phyloP scores from a whole-genome alignment of 2,329 filamentous ascomycete species.

The Colletotrichum nymphaeae region DNA sequence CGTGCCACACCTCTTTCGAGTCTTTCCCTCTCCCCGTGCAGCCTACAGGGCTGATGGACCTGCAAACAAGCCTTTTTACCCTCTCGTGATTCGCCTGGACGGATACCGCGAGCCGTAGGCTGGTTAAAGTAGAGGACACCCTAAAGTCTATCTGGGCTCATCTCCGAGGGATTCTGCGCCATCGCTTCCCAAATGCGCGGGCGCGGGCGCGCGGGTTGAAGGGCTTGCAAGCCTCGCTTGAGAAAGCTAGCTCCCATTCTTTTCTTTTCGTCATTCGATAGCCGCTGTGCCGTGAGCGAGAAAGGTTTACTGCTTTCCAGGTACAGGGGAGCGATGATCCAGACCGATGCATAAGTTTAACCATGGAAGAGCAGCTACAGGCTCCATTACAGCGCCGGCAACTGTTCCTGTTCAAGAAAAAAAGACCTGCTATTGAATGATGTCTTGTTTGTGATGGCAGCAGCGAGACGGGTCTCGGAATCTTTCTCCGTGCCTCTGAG shows the following conservation, averaged over 20 bases:
- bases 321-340: neutral
- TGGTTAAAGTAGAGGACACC: neutral
- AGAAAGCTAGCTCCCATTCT: neutral
- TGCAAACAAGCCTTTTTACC: constrained; percentile 6
- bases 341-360: neutral
- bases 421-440: neutral
- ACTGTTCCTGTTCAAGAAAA: neutral
- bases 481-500: neutral
- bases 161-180: neutral
- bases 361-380: neutral
- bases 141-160: constrained; percentile 6
- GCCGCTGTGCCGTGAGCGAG: neutral
- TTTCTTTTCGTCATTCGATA: neutral
- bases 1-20: neutral
- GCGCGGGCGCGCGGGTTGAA: neutral
- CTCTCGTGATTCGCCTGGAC: neutral
- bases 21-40: neutral
- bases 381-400: neutral
- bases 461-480: neutral
- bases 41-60: constrained; percentile 13
- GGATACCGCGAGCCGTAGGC: neutral
- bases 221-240: neutral
- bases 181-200: neutral
- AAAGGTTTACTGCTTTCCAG: neutral
- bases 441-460: neutral